Percentiles rank a stretch among this genome's conserved stretches.
Conservation (phyloP, 805 yeast species). For the Lipomyces orientalis region DNA sequence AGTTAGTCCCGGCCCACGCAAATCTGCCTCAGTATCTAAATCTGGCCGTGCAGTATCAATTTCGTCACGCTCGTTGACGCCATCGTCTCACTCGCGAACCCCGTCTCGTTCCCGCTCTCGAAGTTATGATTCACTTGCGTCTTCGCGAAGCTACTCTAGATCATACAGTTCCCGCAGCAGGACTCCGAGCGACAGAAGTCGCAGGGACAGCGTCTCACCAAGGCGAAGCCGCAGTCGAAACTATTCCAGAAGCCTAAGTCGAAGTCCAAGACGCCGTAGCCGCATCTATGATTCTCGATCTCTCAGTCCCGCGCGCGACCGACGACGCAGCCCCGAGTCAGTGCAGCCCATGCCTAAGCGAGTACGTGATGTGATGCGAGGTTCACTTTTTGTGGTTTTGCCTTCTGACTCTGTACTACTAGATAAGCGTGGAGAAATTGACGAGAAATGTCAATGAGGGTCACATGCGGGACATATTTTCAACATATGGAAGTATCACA, state of each 20-base stretch:
- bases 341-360: conserved; percentile 2
- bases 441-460: conserved; percentile 28
- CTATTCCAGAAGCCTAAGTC: conserved; percentile 8
- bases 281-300: conserved; percentile 10
- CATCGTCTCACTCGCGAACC: conserved; percentile 16
- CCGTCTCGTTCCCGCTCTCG: conserved; percentile 21
- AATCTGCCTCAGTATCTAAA: not conserved
- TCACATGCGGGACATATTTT: conserved; percentile 36
- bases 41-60: not conserved
- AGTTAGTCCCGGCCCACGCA: not conserved
- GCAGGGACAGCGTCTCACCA: conserved; percentile 15
- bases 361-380: not conserved
- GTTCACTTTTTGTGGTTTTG: not conserved
- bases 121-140: conserved; percentile 25
- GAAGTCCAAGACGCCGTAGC: conserved; percentile 1
- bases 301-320: conserved; percentile 12
- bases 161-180: conserved; percentile 2
- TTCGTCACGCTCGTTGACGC: not conserved
- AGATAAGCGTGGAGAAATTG: conserved; percentile 31
- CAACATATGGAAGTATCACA: conserved; percentile 27
- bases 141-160: conserved; percentile 20
- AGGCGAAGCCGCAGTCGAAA: conserved; percentile 15
- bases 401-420: not conserved
- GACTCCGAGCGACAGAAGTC: conserved; percentile 5
- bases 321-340: conserved; percentile 2